Base-by-base conservation (phyloP, 306 rosid genomes). In the Lablab purpureus region DNA sequence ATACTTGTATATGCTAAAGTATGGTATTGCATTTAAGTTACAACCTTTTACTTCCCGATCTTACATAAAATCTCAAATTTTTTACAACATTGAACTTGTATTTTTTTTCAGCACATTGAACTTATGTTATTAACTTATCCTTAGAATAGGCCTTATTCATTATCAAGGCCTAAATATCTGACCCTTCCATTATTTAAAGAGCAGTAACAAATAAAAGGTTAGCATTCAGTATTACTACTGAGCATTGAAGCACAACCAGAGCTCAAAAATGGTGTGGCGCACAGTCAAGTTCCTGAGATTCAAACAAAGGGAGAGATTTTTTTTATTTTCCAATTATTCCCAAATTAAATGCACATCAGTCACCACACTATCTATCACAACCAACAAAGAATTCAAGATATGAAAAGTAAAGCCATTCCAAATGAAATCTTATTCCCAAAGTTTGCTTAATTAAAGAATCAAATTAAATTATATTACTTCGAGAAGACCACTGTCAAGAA, bases 401-500 rank as follows among this genome's bases (percentile, higher is more conserved):
- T 27, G 60, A 50, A 69, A 40, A 21, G n/a, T 25, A 54, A 67
- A 58, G 49, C 36, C 19, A 56, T 67, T 40, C 81, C 36, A 28
- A 30, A 77, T 63, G 47, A 56, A 45, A 77, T 27, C 67, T 17
- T 41, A 71, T 47, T 69, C 69, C 50, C 49, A 32, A 47, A 32
- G 40, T 9, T 25, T 58, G 49, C 28, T 37, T 49, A 73, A 63
- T 18, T 37, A 50, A 72, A 62, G 63, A 41, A 73, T 63, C 10
- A 73, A 73, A 28, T 56, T 56, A 58, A 81, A 55, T 56, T 65
- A 37, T 60, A 27, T 62, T 40, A 63, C 40, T 74, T 54, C 18
- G 5, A 54, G 78, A 22, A 52, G 50, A 52, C 17, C 21, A 51
- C 43, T 40, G 18, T 43, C 63, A 52, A 51, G 70, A 78, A 78